Evolutionary conservation across 2,329 filamentous ascomycete species (phyloP), one percentile per base, ranked within the genome.

Genomic region (Epichloe typhina): DNA sequence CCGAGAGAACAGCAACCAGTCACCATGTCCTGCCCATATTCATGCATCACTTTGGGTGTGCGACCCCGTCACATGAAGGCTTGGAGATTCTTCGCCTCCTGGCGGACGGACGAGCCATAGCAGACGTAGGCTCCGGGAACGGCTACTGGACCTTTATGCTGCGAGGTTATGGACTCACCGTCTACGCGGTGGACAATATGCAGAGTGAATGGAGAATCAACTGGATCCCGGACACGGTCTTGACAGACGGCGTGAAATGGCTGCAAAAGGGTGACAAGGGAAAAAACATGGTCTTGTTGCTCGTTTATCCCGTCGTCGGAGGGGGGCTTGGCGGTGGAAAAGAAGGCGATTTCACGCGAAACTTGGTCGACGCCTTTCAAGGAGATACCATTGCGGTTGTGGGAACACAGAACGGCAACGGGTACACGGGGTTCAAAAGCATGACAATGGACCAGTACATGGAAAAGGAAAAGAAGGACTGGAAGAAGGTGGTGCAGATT

Each of bases 31-130:
- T 88, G 8, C 84, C 84, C 2, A 71, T 88, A 17, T 72, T 88
- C 50, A 88, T 88, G 74, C 84, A 88, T 66, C 84, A 89, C 65
- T 88, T 88, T 63, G 84, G 84, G 47, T 89, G 84, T 66, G 77
- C 78, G 1, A 80, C 80, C 19, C 85, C 85, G 0, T 79, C 76
- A 9, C 83, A 84, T 63, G 82, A 87, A 58, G 72, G 77, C 2
- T 68, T 89, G 12, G 69, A 75, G 54, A 69, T 84, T 21, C 72
- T 88, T 35, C 73, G 73, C 37, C 69, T 74, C 46, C 62, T 86
- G 2, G 72, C 77, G 5, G 72, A 72, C 1, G 72, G 71, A 3
- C 69, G 75, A 5, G 63, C 71, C 12, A 70, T 88, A 7, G 68
- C 83, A 9, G 84, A 88, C 57, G 66, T 88, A 39, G 85, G 83